Evolutionary conservation across 2,329 filamentous ascomycete genomes (phyloP), one percentile per base, ranked within the genome.

Genomic region (Phyllosticta paracitricarpa): DNA sequence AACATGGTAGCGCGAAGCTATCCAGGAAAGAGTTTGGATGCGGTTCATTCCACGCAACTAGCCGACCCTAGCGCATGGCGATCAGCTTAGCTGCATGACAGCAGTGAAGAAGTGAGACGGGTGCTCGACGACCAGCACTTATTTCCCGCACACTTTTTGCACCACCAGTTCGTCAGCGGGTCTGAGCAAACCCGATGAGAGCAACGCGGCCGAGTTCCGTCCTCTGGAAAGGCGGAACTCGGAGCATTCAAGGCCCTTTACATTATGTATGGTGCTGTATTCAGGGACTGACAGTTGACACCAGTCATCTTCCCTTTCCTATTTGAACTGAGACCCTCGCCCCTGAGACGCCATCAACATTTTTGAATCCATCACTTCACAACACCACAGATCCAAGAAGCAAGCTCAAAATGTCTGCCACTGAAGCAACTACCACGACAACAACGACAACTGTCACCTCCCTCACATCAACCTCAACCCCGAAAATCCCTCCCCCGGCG

Each of bases 401-500:
- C 28, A 30, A 30, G 9, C 4, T 6, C 4, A 48, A n/a, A 4
- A 48, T 48, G 40, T 48, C 40, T 48, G n/a, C 40, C 40, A n/a
- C 40, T 4, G 40, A n/a, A n/a, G 40, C 40, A 19, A 48, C n/a
- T 14, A 48, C 40, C 17, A 48, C 40, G n/a, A n/a, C 17, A n/a
- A 48, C 40, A n/a, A 48, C 40, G 14, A 48, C n/a, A 48, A 48
- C 40, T n/a, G 6, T 48, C 14, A 7, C 40, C 12, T 55, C 54
- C 14, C 4, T 25, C 24, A 55, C 33, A 5, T 14, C 33, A 4
- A 55, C 33, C 10, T 14, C 33, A 4, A 55, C 17, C 28, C 24
- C 26, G 8, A 12, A 30, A 14, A 59, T 57, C 53, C 35, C 61
- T 25, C 51, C 51, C 19, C 65, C 65, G 1, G 33, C 55, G 51